Conservation (phyloP, 78 protist genomes). For the Dictyostelium purpureum region DNA sequence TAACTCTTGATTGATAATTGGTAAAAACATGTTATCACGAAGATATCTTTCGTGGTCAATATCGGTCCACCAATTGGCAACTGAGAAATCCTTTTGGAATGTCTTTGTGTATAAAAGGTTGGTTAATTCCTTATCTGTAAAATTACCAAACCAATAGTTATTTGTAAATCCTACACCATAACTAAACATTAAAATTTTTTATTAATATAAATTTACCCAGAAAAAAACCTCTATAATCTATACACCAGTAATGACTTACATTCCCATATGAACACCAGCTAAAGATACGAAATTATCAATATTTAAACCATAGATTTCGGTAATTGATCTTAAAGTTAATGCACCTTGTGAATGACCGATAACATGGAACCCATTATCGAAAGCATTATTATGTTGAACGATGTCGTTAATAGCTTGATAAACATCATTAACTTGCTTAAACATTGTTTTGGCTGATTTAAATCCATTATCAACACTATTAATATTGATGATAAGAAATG, state of each 20-base stretch:
- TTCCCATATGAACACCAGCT: slow-evolving; percentile 60
- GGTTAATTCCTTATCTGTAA: slow-evolving; percentile 25
- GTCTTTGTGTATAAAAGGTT: slow-evolving; percentile 8
- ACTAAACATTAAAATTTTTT: neutral
- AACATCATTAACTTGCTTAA: slow-evolving; percentile 6
- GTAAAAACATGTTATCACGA: neutral
- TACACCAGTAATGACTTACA: too few relatives aligned
- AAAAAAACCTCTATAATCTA: neutral
- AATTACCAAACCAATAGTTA: slow-evolving; percentile 1
- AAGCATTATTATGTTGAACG: neutral
- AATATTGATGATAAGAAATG: neutral
- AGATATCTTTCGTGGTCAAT: neutral
- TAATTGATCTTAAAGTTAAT: neutral
- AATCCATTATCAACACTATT: slow-evolving; percentile 13
- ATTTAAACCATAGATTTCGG: slow-evolving; percentile 38
- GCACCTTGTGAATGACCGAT: slow-evolving; percentile 72
- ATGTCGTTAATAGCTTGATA: neutral
- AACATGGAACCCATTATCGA: slow-evolving; percentile 34
- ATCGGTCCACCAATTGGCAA: slow-evolving; percentile 60
- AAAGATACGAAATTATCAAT: slow-evolving; percentile 40
- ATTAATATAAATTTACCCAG: neutral
- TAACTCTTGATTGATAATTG: slow-evolving; percentile 29
- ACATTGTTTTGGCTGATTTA: slow-evolving; percentile 27
- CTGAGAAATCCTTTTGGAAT: slow-evolving; percentile 26
- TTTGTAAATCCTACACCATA: slow-evolving; percentile 21